phyloP scores from a whole-genome alignment of 495 filamentous ascomycete genomes.

The Rusavskia elegans region DNA sequence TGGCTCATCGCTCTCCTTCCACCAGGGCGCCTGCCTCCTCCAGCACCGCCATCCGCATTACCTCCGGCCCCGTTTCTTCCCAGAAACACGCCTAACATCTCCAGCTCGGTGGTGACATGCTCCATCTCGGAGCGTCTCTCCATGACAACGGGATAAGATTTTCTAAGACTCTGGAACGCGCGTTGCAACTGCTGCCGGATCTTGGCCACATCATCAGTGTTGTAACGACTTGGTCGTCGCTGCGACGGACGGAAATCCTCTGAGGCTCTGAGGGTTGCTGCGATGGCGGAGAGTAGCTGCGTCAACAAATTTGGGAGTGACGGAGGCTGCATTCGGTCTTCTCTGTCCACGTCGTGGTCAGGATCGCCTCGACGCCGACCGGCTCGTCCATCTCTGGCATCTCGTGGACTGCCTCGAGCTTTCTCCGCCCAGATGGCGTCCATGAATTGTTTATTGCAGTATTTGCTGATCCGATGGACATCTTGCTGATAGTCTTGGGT shows the following conservation, averaged over 20 bases:
- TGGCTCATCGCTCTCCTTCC: background rate
- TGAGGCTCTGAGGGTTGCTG: background rate
- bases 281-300: background rate
- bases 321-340: background rate
- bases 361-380: too few relatives aligned
- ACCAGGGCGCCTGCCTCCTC: background rate
- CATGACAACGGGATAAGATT: background rate
- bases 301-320: background rate
- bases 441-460: too few relatives aligned
- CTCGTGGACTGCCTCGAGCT: too few relatives aligned
- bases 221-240: background rate
- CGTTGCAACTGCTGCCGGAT: background rate
- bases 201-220: background rate
- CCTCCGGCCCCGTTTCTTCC: background rate
- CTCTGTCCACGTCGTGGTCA: too few relatives aligned
- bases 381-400: too few relatives aligned
- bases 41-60: background rate
- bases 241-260: background rate
- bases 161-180: background rate
- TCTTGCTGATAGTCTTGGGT: too few relatives aligned
- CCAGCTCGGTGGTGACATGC: background rate
- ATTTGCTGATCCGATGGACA: too few relatives aligned
- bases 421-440: too few relatives aligned
- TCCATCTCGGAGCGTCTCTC: background rate
- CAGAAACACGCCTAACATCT: background rate